These are phyloP conservation scores for Gossypium thurberi DNA, from an alignment of 345 rosid genomes.

Conservation along the genomic window DNA sequence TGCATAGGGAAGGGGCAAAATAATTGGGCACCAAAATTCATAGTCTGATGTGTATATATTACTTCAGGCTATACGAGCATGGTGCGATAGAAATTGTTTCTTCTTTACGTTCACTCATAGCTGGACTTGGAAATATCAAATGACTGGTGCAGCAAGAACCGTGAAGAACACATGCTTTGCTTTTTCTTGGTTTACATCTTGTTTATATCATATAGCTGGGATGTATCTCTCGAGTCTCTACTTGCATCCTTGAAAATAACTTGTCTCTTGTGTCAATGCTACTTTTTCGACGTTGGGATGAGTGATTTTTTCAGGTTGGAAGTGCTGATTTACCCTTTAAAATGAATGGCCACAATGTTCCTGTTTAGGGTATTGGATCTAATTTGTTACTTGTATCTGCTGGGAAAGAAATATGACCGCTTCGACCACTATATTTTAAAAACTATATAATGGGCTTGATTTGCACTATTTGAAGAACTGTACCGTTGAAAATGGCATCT, in stretches of 20 bases:
- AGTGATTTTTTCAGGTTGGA: neutral
- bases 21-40: constrained; percentile 12
- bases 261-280: neutral
- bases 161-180: neutral
- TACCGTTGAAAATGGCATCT: neutral
- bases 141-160: neutral
- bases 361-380: neutral
- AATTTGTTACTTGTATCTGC: neutral
- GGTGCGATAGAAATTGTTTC: constrained; percentile 9
- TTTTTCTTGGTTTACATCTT: neutral
- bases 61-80: constrained; percentile 15
- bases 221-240: neutral
- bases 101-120: neutral
- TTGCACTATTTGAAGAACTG: neutral
- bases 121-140: neutral
- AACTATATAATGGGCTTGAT: neutral
- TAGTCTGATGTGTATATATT: constrained; percentile 5
- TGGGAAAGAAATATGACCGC: no score
- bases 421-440: no score
- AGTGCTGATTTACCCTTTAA: neutral
- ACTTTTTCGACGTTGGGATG: neutral
- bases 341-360: neutral
- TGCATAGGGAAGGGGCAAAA: neutral
- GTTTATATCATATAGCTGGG: neutral
- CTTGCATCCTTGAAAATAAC: neutral